A percentile compares a stretch with the other conserved stretches of the same genome.
These are phyloP conservation scores for Amorphotheca resinae DNA, from an alignment of 495 filamentous ascomycete genomes.

Conservation along the genomic window DNA sequence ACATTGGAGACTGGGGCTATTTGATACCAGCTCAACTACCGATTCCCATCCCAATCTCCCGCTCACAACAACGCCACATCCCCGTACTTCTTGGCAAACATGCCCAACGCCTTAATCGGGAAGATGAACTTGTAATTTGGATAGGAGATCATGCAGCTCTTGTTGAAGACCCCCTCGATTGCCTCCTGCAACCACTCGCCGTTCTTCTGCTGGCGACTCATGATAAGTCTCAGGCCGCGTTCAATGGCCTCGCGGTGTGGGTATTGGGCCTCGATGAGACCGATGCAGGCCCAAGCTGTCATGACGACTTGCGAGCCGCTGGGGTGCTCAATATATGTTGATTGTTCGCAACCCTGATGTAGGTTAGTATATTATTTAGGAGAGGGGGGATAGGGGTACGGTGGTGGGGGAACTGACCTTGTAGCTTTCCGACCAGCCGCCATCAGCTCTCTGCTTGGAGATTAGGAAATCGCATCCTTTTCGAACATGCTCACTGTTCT, in stretches of 20 bases:
- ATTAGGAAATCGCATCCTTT: conserved; percentile 78
- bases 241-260: conserved; percentile 61
- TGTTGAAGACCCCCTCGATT: conserved; percentile 98
- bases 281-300: conserved; percentile 85
- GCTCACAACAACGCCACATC: conserved; percentile 28
- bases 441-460: conserved; percentile 70
- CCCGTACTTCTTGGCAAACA: conserved; percentile 69
- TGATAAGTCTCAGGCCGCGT: conserved; percentile 67
- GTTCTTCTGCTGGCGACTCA: conserved; percentile 71
- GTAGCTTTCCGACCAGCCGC: conserved; percentile 96
- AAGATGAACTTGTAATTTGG: conserved; percentile 99
- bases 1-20: too few relatives aligned
- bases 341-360: conserved; percentile 40
- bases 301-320: conserved; percentile 73
- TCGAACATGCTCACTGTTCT: conserved; percentile 54
- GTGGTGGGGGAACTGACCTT: conserved; percentile 50
- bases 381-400: too few relatives aligned
- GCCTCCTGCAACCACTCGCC: conserved; percentile 93
- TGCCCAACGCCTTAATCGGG: conserved; percentile 79
- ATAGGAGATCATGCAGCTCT: conserved; percentile 98
- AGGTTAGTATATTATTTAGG: conserved; percentile 6
- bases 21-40: too few relatives aligned
- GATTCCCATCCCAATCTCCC: too few relatives aligned
- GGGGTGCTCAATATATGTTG: conserved; percentile 36
- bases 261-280: conserved; percentile 71